Evolutionary conservation across 2,329 filamentous ascomycete genomes (phyloP), one percentile per base, ranked within the genome.

Genomic region (Colletotrichum ledebouriae): DNA sequence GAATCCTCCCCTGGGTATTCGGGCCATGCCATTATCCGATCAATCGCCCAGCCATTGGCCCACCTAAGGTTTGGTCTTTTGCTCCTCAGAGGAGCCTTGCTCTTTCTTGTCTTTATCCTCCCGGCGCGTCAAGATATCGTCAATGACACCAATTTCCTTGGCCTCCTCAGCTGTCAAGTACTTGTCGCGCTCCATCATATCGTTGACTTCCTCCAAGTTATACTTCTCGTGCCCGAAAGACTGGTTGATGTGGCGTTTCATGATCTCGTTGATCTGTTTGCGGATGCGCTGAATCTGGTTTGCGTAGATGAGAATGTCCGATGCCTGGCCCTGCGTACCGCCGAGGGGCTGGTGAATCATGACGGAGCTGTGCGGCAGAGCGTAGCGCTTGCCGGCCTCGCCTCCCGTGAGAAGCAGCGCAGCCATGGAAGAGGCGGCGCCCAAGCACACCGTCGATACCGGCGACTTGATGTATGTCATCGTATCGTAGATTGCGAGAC

Each of bases 301-400:
- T 5, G 96, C 96, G 77, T 99, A 97, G 71, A 99, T 98, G 55
- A 97, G 87, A 72, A 99, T 98, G 76, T 99, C 96, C 3, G 87
- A 87, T 3, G 89, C 88, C 72, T 88, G 89, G 1, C 89, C 89
- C 67, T 85, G 81, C 4, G 89, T 90, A 1, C 89, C 89, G 53
- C 95, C 95, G 2, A 92, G 90, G 1, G 97, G 96, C 78, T 99
- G 96, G 81, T 99, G 96, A 63, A 99, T 90, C 96, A 99, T 99
- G 76, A 99, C 92, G 60, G 93, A 92, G 73, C 91, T 93, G 78
- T 99, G 94, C n/a, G 94, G 94, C 39, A 99, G 86, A 62, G 93
- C 94, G 78, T 90, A 98, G 42, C 96, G 86, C 79, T 96, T 94
- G 15, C 94, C 94, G 1, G 92, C 86, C 67, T 93, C 89, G 20